Conservation (phyloP, 2,329 filamentous ascomycete species). For the Apiospora rasikravindrae region DNA sequence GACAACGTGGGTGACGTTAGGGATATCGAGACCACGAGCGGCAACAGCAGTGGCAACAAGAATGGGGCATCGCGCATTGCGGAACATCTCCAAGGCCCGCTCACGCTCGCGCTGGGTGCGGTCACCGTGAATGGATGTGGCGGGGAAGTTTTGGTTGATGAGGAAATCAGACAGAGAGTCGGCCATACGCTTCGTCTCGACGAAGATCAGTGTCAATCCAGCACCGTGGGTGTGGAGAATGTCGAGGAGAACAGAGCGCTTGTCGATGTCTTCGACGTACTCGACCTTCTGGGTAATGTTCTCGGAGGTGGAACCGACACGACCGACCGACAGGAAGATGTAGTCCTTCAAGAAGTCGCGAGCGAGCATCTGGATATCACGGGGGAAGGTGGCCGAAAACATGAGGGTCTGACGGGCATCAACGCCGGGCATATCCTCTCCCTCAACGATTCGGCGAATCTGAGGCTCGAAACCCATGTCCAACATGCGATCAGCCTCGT, state of each 20-base stretch:
- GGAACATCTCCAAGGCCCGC: conserved; percentile 96
- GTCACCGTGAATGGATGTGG: conserved; percentile 98
- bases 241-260: conserved; percentile 95
- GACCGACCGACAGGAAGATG: conserved; percentile 97
- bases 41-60: conserved; percentile 96
- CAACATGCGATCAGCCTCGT: conserved; percentile 99
- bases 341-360: conserved; percentile 99
- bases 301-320: conserved; percentile 99
- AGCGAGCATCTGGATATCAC: conserved; percentile 98
- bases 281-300: conserved; percentile 99
- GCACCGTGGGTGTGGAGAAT: conserved; percentile 93
- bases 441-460: conserved; percentile 97
- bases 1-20: conserved; percentile 95
- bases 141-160: conserved; percentile 98
- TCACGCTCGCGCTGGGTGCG: conserved; percentile 99
- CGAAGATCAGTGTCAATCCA: conserved; percentile 94
- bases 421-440: conserved; percentile 93
- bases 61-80: conserved; percentile 92
- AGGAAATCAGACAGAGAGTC: conserved; percentile 97
- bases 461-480: conserved; percentile 99
- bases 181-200: conserved; percentile 99
- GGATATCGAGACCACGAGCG: conserved; percentile 88
- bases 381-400: conserved; percentile 99
- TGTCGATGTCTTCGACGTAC: conserved; percentile 96
- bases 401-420: conserved; percentile 94